phyloP scores from a whole-genome alignment of 2,329 filamentous ascomycete species.

The Trichoderma harzianum region DNA sequence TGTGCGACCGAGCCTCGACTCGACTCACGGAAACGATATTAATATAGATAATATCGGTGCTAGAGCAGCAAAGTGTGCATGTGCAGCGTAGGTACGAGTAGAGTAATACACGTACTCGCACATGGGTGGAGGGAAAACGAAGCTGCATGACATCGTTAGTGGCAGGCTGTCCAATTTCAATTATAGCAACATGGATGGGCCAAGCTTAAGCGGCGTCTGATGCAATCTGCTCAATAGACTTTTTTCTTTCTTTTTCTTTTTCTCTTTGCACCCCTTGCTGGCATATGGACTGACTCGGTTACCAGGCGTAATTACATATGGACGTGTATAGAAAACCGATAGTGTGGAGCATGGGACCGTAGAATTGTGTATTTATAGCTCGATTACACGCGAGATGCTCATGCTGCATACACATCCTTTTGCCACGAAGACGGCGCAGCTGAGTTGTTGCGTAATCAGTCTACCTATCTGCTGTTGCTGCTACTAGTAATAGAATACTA shows the following conservation, averaged over 20 bases:
- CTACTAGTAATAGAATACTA: neutral
- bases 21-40: neutral
- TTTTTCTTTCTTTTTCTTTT: neutral
- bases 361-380: conserved; percentile 1
- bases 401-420: neutral
- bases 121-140: neutral
- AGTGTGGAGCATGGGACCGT: neutral
- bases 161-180: neutral
- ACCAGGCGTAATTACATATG: neutral
- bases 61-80: neutral
- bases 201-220: neutral
- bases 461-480: neutral
- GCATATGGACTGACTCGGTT: neutral
- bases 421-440: conserved; percentile 13
- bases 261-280: neutral
- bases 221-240: neutral
- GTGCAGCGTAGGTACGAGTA: neutral
- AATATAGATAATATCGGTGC: neutral
- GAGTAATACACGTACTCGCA: neutral
- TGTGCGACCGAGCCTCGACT: neutral
- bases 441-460: neutral
- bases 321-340: neutral
- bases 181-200: neutral
- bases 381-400: neutral
- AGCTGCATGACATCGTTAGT: neutral